Conservation (phyloP, 768 basidiomycete genomes). For the Suillus luteus region DNA sequence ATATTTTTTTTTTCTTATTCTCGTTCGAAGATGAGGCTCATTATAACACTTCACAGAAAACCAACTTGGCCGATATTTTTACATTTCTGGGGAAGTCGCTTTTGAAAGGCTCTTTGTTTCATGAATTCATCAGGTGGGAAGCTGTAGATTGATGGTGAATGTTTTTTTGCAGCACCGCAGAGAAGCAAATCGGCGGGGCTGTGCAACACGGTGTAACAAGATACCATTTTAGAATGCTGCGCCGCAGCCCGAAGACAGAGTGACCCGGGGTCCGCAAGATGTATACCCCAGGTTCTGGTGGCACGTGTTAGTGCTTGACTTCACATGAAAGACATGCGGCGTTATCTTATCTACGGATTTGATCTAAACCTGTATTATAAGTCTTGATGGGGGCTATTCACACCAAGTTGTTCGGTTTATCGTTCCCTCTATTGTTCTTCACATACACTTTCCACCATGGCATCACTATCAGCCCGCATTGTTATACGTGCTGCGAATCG, state of each 20-base stretch:
- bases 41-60: neutral
- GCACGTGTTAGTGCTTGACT: neutral
- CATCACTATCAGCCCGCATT: slow-evolving; percentile 40
- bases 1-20: neutral
- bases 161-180: neutral
- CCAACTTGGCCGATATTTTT: neutral
- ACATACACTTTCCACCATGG: slow-evolving; percentile 40
- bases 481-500: slow-evolving; percentile 45
- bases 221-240: neutral
- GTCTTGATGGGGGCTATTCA: neutral
- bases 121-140: neutral
- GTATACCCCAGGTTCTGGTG: slow-evolving; percentile 1
- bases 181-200: neutral
- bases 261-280: neutral
- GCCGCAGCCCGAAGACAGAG: neutral
- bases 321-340: neutral
- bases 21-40: neutral
- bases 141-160: neutral
- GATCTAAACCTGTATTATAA: neutral
- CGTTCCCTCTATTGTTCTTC: slow-evolving; percentile 1
- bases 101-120: neutral
- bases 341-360: slow-evolving; percentile 17
- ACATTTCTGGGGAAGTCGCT: neutral
- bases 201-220: neutral
- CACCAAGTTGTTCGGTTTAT: slow-evolving; percentile 5